Evolutionary conservation across 1,284 basidiomycete species (phyloP), one percentile per base, ranked within the genome.

Genomic region (Apiotrichum veenhuisii): DNA sequence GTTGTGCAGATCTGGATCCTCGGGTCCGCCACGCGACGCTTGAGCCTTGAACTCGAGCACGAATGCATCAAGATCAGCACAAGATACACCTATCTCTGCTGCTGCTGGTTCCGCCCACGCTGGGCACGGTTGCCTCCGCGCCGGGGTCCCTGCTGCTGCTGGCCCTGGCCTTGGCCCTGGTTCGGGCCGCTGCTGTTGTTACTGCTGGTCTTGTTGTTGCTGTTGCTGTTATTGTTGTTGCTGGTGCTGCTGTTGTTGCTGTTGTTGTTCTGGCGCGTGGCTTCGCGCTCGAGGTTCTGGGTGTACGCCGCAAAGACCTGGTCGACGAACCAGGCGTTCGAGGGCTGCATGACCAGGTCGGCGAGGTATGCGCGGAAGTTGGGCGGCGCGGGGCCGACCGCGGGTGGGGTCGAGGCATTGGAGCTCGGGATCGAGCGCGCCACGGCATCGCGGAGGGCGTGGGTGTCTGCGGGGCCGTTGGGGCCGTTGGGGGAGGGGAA

Each of bases 281-380:
- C 26, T 25, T 46, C 44, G 44, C 44, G 27, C 22, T 48, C 46
- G 12, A 48, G 46, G 34, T 48, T 48, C 22, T 48, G 46, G 5
- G 30, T 48, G 34, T 48, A 48, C 2, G 46, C 33, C 20, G 46
- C 46, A 25, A 48, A 48, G 11, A 48, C 46, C 46, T 48, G 46
- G 46, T 48, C 46, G 46, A 48, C 46, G 22, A 48, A 48, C 46
- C 46, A 48, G 20, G 33, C 33, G 46, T 48, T 48, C 30, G 36
- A 18, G 20, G 46, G 46, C 12, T 17, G 17, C 26, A 23, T 34
- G 34, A 48, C 46, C 33, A 48, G 46, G 20, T 48, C 46, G 20
- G 46, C 33, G n/a, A 48, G 46, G 33, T 22, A 48, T 18, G 33
- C 46, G 33, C 46, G 46, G 34, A 48, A 48, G 33, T 48, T 33